phyloP scores from a whole-genome alignment of 495 filamentous ascomycete species.

The Trichoderma orchidacearum region DNA sequence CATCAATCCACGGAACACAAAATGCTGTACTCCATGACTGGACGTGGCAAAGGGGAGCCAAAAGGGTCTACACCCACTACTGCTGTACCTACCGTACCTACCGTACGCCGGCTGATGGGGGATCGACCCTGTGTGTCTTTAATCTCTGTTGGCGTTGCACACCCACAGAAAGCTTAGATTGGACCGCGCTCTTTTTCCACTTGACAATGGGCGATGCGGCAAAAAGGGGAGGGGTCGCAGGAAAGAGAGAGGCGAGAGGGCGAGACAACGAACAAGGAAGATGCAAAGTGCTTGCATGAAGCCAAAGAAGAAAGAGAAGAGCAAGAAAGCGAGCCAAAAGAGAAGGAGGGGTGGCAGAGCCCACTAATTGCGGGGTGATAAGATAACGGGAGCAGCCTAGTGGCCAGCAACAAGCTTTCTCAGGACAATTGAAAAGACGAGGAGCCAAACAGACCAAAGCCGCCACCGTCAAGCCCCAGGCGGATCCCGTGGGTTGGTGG shows the following conservation, averaged over 20 bases:
- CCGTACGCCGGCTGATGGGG: too few relatives aligned
- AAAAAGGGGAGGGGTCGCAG: not conserved
- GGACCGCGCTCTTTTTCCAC: too few relatives aligned
- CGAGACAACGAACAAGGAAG: not conserved
- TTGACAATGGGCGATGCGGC: not conserved
- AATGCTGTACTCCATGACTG: too few relatives aligned
- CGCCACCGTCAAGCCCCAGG: too few relatives aligned
- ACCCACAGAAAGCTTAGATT: not conserved
- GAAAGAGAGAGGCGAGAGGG: not conserved
- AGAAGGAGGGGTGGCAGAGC: not conserved
- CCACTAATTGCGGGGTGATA: constrained; percentile 6
- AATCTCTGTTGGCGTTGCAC: not conserved
- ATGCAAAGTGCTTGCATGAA: constrained; percentile 1
- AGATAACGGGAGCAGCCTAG: constrained; percentile 3
- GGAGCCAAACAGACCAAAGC: not conserved
- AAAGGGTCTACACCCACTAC: too few relatives aligned
- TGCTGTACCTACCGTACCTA: too few relatives aligned
- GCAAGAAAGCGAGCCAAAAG: not conserved
- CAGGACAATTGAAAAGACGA: not conserved
- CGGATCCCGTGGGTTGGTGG: too few relatives aligned
- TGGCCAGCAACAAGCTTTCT: not conserved
- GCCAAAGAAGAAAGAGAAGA: not conserved
- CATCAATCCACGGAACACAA: too few relatives aligned
- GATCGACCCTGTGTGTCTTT: too few relatives aligned
- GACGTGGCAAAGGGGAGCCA: too few relatives aligned